Evolutionary conservation across 2,329 filamentous ascomycete species (phyloP).

Genomic region (Exophiala spinifera): DNA sequence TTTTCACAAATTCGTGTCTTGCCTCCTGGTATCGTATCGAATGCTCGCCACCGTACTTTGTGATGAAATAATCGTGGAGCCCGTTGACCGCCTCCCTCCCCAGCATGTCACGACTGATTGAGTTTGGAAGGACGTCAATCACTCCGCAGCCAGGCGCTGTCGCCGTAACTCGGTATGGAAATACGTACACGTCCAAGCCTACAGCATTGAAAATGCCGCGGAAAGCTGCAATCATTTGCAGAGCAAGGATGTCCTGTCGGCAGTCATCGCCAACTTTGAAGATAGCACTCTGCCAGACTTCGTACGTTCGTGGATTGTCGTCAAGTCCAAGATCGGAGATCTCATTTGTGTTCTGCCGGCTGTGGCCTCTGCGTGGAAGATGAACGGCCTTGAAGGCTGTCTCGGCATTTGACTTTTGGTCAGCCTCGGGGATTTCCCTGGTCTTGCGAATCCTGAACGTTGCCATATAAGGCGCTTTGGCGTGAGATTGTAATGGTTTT

Average conservation of each 20-base stretch:
- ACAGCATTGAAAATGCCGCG: slow-evolving; percentile 94
- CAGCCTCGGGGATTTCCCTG: slow-evolving; percentile 49
- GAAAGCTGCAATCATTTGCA: slow-evolving; percentile 98
- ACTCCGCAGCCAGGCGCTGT: slow-evolving; percentile 97
- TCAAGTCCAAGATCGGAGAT: slow-evolving; percentile 20
- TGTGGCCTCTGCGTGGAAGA: slow-evolving; percentile 26
- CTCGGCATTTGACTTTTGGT: slow-evolving; percentile 52
- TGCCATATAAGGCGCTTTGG: slow-evolving; percentile 98
- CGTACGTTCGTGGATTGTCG: slow-evolving; percentile 56
- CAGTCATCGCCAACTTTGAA: slow-evolving; percentile 99
- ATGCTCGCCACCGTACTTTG: slow-evolving; percentile 95
- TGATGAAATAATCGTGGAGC: slow-evolving; percentile 96
- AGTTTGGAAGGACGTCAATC: slow-evolving; percentile 96
- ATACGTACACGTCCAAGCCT: slow-evolving; percentile 93
- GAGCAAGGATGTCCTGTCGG: slow-evolving; percentile 88
- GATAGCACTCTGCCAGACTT: slow-evolving; percentile 98
- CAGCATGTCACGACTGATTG: slow-evolving; percentile 97
- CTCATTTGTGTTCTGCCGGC: slow-evolving; percentile 25
- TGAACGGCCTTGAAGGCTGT: slow-evolving; percentile 41
- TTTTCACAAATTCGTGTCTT: slow-evolving; percentile 96
- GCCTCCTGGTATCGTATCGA: slow-evolving; percentile 92
- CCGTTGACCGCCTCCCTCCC: slow-evolving; percentile 97
- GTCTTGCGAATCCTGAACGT: slow-evolving; percentile 95
- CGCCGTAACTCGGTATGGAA: slow-evolving; percentile 93
- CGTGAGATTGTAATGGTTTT: slow-evolving; percentile 94